Base-by-base conservation (phyloP, 495 filamentous ascomycete genomes). In the Penicillium psychrofluorescens region DNA sequence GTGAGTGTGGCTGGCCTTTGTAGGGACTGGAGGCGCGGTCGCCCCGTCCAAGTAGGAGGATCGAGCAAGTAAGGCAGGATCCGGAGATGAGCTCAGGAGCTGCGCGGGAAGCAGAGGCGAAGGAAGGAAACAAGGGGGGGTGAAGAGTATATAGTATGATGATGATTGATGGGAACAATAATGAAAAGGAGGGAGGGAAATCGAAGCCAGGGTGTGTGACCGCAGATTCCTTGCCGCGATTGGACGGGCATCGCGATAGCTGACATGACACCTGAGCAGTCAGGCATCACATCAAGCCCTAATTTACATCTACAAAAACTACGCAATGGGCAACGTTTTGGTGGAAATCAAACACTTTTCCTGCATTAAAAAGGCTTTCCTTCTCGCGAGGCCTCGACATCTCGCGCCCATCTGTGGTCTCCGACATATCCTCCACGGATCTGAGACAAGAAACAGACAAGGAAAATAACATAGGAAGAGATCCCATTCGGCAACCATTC, bases 351-450 rank as follows among this genome's bases (percentile, higher is more conserved):
- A 22, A 22, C 22, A 22, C 22, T 22, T 22, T 22, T 22, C 22
- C 22, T 45, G 51, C 49, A 57, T 60, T 57, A 52, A 51, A 45
- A 56, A 35, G 41, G 46, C 45, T 56, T 55, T 60, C 56, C 54
- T 56, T 57, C 56, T 60, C 51, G 36, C 39, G 38, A 12, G 10
- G 44, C 47, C 43, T 54, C 44, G 44, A 49, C 38, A 43, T 47
- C 35, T 32, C 38, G 32, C 41, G 40, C 35, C 40, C 35, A 22
- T 22, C 22, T 22, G 22, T 22, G 2, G 22, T 22, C 22, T 22
- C 22, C 63, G 44, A 61, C 50, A 52, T 46, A 64, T 61, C 61
- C 66, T 62, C 64, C 58, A 51, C 54, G 58, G 70, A 62, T 66
- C 66, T 66, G 58, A 65, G 57, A 64, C 62, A 63, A 45, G 45